Conservation (phyloP, 2,329 filamentous ascomycete genomes). For the Tolypocladium sp. region DNA sequence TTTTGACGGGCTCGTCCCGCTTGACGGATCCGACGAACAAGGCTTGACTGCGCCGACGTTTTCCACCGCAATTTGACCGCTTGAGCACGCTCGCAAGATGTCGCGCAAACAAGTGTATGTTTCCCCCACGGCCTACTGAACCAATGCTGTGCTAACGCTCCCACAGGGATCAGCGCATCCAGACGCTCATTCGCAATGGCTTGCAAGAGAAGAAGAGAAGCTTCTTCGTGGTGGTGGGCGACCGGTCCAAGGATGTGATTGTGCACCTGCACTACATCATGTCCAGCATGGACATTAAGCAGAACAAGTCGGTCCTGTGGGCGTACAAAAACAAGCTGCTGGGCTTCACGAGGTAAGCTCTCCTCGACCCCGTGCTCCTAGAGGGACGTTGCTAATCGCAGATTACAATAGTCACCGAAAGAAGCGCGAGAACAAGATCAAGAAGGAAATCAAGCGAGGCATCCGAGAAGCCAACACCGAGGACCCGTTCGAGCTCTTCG, state of each 20-base stretch:
- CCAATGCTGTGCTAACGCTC: not conserved
- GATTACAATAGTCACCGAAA: slow-evolving; percentile 63
- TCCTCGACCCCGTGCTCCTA: not conserved
- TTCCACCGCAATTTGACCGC: slow-evolving; percentile 16
- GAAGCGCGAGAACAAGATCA: slow-evolving; percentile 97
- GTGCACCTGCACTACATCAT: slow-evolving; percentile 90
- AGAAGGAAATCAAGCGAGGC: slow-evolving; percentile 93
- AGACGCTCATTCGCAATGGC: slow-evolving; percentile 83
- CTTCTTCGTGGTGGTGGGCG: slow-evolving; percentile 92
- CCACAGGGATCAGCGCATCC: slow-evolving; percentile 75
- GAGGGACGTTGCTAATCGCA: not conserved
- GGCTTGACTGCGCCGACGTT: slow-evolving; percentile 14
- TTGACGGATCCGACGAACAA: not conserved
- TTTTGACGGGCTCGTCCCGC: slow-evolving; percentile 9
- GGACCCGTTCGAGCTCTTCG: slow-evolving; percentile 95
- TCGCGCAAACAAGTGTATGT: slow-evolving; percentile 49
- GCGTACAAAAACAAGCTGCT: slow-evolving; percentile 97
- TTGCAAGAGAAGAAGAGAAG: slow-evolving; percentile 93
- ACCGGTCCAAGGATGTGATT: slow-evolving; percentile 92
- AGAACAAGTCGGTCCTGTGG: slow-evolving; percentile 90
- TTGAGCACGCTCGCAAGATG: slow-evolving; percentile 32
- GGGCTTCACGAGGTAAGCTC: slow-evolving; percentile 66
- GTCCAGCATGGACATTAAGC: slow-evolving; percentile 79
- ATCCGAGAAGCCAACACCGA: slow-evolving; percentile 86
- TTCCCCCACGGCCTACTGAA: not conserved